Evolutionary conservation across 2,329 filamentous ascomycete species (phyloP).

Genomic region (Nothophoma quercina): DNA sequence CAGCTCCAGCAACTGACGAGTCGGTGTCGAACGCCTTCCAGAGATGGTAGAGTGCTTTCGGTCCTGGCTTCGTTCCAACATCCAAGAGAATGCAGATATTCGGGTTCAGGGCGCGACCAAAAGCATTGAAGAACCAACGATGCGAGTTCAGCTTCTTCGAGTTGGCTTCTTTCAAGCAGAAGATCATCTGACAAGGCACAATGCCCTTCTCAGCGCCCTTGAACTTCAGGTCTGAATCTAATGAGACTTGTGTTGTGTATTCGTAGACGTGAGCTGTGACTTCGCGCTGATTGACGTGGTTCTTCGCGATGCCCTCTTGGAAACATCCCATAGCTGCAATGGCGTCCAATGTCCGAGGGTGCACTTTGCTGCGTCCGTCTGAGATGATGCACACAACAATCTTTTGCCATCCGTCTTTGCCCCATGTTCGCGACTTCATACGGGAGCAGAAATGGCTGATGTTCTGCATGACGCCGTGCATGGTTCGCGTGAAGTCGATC

Average conservation of each 20-base stretch:
- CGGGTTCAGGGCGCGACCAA: slow-evolving; percentile 88
- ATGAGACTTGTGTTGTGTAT: slow-evolving; percentile 96
- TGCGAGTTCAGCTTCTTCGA: slow-evolving; percentile 98
- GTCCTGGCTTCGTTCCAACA: slow-evolving; percentile 89
- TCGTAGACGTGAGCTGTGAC: slow-evolving; percentile 98
- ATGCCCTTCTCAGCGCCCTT: slow-evolving; percentile 99
- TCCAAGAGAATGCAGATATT: slow-evolving; percentile 98
- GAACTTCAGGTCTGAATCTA: slow-evolving; percentile 96
- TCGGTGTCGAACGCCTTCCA: slow-evolving; percentile 99
- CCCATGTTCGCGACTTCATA: slow-evolving; percentile 93
- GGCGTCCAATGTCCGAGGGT: slow-evolving; percentile 91
- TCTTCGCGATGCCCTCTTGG: slow-evolving; percentile 98
- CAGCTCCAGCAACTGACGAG: slow-evolving; percentile 95
- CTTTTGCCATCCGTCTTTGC: slow-evolving; percentile 97
- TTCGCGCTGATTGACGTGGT: slow-evolving; percentile 93
- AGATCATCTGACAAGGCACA: slow-evolving; percentile 96
- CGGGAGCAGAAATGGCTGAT: slow-evolving; percentile 95
- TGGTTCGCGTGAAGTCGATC: slow-evolving; percentile 93
- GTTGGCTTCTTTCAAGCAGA: slow-evolving; percentile 98
- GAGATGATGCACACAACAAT: slow-evolving; percentile 98
- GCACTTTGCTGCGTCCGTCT: slow-evolving; percentile 91
- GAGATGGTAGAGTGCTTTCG: slow-evolving; percentile 92
- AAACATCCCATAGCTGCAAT: slow-evolving; percentile 97
- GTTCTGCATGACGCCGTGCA: slow-evolving; percentile 99
- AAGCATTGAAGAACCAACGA: slow-evolving; percentile 99